These are phyloP conservation scores for Kwoniella dejecticola DNA, from an alignment of 768 basidiomycete species.

Conservation along the genomic window DNA sequence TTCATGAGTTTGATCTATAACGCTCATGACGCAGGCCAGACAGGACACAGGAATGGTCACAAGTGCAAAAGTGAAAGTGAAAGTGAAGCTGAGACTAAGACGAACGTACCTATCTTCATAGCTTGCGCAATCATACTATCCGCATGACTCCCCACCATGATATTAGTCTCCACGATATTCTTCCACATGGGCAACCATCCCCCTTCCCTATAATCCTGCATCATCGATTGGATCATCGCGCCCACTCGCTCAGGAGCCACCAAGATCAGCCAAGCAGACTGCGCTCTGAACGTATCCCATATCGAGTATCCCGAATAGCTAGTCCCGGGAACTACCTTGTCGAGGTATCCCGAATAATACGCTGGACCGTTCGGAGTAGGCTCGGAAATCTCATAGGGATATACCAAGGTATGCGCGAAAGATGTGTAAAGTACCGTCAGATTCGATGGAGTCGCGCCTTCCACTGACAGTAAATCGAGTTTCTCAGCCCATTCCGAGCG, in stretches of 20 bases:
- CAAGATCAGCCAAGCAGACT: slow-evolving; percentile 76
- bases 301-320: slow-evolving; percentile 71
- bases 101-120: slow-evolving; percentile 39
- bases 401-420: slow-evolving; percentile 60
- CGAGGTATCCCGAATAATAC: slow-evolving; percentile 79
- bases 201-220: slow-evolving; percentile 71
- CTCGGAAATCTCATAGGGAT: slow-evolving; percentile 75
- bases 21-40: too few relatives aligned
- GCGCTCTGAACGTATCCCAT: slow-evolving; percentile 76
- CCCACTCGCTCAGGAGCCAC: slow-evolving; percentile 75
- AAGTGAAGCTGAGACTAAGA: too few relatives aligned
- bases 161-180: slow-evolving; percentile 80
- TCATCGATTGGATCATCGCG: slow-evolving; percentile 76
- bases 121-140: slow-evolving; percentile 41
- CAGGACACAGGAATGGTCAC: too few relatives aligned
- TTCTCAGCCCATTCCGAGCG: slow-evolving; percentile 65
- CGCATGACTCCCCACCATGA: slow-evolving; percentile 82
- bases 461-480: slow-evolving; percentile 61
- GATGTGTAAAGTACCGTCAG: slow-evolving; percentile 64
- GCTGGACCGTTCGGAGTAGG: slow-evolving; percentile 34
- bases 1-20: too few relatives aligned
- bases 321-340: slow-evolving; percentile 60
- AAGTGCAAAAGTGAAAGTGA: too few relatives aligned
- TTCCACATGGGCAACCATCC: slow-evolving; percentile 93
- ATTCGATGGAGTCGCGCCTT: slow-evolving; percentile 61